Percentiles rank a stretch among this genome's conserved stretches.
Evolutionary conservation across 768 basidiomycete species (phyloP).

Genomic region (Heimioporus sp.): DNA sequence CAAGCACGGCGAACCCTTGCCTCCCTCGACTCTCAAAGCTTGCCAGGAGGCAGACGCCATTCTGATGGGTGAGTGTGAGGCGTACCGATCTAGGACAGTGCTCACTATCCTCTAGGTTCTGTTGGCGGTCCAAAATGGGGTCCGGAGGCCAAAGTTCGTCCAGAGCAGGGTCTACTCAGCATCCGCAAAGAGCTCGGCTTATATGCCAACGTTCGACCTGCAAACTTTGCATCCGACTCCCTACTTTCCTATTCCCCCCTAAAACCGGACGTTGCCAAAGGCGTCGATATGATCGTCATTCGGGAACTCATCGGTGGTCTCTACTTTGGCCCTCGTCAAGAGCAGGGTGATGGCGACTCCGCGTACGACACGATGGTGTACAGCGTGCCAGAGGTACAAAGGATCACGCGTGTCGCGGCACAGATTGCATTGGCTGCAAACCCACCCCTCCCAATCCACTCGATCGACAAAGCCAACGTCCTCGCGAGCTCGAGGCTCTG

Average conservation of each 20-base stretch:
- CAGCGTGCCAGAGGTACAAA: slow-evolving; percentile 85
- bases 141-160: slow-evolving; percentile 81
- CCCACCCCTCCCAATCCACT: slow-evolving; percentile 88
- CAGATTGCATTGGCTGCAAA: slow-evolving; percentile 81
- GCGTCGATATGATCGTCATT: slow-evolving; percentile 89
- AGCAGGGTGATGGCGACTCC: slow-evolving; percentile 66
- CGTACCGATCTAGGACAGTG: neutral
- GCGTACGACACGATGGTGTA: slow-evolving; percentile 96
- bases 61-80: slow-evolving; percentile 72
- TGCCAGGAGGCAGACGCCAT: slow-evolving; percentile 95
- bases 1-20: slow-evolving; percentile 78
- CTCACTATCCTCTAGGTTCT: slow-evolving; percentile 57
- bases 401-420: slow-evolving; percentile 94
- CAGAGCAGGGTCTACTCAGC: slow-evolving; percentile 85
- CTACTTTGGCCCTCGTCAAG: slow-evolving; percentile 94
- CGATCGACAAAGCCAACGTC: slow-evolving; percentile 98
- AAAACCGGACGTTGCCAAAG: slow-evolving; percentile 75
- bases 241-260: slow-evolving; percentile 88
- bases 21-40: slow-evolving; percentile 79
- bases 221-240: slow-evolving; percentile 90
- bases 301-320: slow-evolving; percentile 95
- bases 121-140: slow-evolving; percentile 99
- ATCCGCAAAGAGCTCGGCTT: slow-evolving; percentile 92
- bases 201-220: slow-evolving; percentile 97
- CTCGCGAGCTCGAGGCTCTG: slow-evolving; percentile 92